Conservation (phyloP, 768 basidiomycete species). For the Sistotremastrum niveocremeum region DNA sequence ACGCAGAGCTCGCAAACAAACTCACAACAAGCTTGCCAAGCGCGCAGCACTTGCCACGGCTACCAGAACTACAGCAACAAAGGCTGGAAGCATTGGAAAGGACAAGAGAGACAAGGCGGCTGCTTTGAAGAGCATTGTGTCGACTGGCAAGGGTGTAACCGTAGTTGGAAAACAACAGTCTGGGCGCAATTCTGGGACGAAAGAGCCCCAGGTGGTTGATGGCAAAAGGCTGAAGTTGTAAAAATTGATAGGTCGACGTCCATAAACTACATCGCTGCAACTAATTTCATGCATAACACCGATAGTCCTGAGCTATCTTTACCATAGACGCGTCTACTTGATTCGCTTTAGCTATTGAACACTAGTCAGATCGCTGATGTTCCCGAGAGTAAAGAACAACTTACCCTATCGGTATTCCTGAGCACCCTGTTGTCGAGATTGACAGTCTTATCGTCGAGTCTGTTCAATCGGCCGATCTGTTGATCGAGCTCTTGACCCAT, state of each 20-base stretch:
- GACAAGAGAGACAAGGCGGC: conserved; percentile 76
- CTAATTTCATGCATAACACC: background rate
- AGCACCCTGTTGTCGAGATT: conserved; percentile 60
- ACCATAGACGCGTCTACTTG: conserved; percentile 21
- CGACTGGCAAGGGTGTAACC: conserved; percentile 74
- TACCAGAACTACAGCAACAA: conserved; percentile 5
- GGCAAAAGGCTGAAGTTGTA: background rate
- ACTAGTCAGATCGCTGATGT: conserved; percentile 4
- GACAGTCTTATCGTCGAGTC: conserved; percentile 68
- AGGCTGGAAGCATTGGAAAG: conserved; percentile 37
- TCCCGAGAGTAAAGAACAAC: conserved; percentile 11
- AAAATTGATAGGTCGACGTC: background rate
- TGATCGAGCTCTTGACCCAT: conserved; percentile 82
- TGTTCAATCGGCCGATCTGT: conserved; percentile 71
- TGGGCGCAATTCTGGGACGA: too few species aligned
- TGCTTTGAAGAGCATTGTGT: conserved; percentile 71
- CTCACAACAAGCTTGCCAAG: conserved; percentile 50
- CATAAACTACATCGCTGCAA: background rate
- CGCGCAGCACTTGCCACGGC: too few species aligned
- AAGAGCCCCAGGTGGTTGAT: background rate
- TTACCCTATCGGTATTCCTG: conserved; percentile 71
- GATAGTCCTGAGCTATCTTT: too few species aligned
- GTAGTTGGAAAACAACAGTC: conserved; percentile 53
- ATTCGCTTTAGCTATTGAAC: conserved; percentile 42
- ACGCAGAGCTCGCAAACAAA: conserved; percentile 56